Evolutionary conservation across 2,329 filamentous ascomycete species (phyloP).

Genomic region (Colletotrichum tabaci): DNA sequence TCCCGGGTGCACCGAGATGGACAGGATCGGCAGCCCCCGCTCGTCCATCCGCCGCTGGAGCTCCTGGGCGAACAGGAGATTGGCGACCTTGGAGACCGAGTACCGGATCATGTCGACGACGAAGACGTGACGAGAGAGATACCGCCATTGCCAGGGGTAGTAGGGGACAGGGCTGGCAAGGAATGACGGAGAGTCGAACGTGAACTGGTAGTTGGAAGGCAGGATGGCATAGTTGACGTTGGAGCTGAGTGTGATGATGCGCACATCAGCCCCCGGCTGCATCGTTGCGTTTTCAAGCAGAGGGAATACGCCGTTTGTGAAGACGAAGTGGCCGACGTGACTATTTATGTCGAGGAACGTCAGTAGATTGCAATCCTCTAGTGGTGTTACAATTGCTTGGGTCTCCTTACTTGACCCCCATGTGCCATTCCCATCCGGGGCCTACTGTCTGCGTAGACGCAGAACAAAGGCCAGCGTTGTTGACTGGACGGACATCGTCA

Average conservation of each 20-base stretch:
- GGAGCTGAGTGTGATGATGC: slow-evolving; percentile 46
- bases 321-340: slow-evolving; percentile 48
- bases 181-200: slow-evolving; percentile 41
- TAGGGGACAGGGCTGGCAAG: slow-evolving; percentile 33
- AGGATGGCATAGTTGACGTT: slow-evolving; percentile 41
- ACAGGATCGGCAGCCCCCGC: slow-evolving; percentile 39
- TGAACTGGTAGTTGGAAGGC: slow-evolving; percentile 43
- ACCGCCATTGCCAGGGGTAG: slow-evolving; percentile 42
- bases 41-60: slow-evolving; percentile 44
- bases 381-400: not conserved
- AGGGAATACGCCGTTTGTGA: slow-evolving; percentile 48
- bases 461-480: slow-evolving; percentile 44
- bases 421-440: slow-evolving; percentile 46
- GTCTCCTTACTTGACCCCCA: slow-evolving; percentile 44
- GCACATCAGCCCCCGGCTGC: slow-evolving; percentile 44
- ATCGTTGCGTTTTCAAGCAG: slow-evolving; percentile 45
- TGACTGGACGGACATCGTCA: slow-evolving; percentile 41
- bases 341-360: slow-evolving; percentile 33
- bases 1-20: slow-evolving; percentile 44
- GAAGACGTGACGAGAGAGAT: slow-evolving; percentile 34
- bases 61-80: slow-evolving; percentile 45
- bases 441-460: slow-evolving; percentile 28
- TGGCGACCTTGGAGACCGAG: slow-evolving; percentile 45
- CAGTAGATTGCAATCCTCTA: not conserved
- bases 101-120: slow-evolving; percentile 46